Evolutionary conservation across 1,139 yeast genomes (phyloP), one percentile per base, ranked within the genome.

Genomic region (Suhomyces maxii): DNA sequence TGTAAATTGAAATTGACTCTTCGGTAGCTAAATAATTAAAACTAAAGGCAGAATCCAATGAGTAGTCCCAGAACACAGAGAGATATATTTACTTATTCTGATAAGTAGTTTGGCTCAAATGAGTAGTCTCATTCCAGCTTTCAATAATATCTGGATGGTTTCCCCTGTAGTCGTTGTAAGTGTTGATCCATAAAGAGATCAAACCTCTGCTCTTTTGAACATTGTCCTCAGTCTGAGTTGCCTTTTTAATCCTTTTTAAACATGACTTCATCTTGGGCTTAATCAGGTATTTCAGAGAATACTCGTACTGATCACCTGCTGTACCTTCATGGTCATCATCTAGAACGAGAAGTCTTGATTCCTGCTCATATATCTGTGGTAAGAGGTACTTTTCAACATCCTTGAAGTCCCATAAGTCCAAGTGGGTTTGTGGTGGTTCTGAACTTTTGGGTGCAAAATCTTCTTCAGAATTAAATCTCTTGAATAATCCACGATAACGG

Each of bases 321-420:
- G 36, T 37, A n/a, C 41, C 40, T 11, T 39, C 47, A 12, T 34
- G 43, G 3, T 36, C 26, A 25, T 36, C 46, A 11, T 43, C 47
- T 8, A 47, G 38, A 1, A 41, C 39, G 1, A 47, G 32, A 5
- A 47, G 37, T 23, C 18, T 12, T 2, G 37, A 13, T 7, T 36
- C 46, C 14, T 50, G 49, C 11, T 42, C 48, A 44, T 57, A 66
- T 2, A 57, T 55, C 36, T 57, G 63, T 1, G 73, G 73, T 9
- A 61, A 48, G 14, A 68, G 46, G 38, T 53, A 55, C 3, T 42
- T 41, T 9, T 51, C 53, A 1, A 61, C 57, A 32, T 53, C 47
- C 6, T 40, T 37, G 3, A 46, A 35, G 14, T 57, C 56, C 71
- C 70, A 64, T 33, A 56, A 44, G 31, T 49, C 39, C 26, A 30